Conservation (phyloP, 345 rosid genomes). For the Eucalyptus polyanthemos region DNA sequence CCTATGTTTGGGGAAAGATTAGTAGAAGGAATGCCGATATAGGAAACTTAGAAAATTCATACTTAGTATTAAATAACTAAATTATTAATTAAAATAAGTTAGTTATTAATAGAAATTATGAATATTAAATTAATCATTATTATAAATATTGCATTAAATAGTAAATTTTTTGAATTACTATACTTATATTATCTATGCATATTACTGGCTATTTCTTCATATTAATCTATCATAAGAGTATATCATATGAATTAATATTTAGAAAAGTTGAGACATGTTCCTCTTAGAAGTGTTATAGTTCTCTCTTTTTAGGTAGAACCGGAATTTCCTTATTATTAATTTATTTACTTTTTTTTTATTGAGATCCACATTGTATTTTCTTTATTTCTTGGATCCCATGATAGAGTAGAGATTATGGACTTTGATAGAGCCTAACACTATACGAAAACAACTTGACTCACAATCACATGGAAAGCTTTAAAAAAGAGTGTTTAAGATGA, state of each 20-base stretch:
- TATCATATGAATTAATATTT: background rate
- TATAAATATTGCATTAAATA: background rate
- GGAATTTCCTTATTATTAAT: background rate
- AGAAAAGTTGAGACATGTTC: background rate
- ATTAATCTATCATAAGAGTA: background rate
- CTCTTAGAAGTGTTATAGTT: background rate
- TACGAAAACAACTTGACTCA: accelerated
- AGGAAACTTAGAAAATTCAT: background rate
- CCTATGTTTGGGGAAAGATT: background rate
- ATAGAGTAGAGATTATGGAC: background rate
- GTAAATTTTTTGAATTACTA: too few relatives aligned
- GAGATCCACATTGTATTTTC: background rate
- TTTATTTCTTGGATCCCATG: too few relatives aligned
- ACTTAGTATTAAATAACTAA: background rate
- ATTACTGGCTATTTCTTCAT: too few relatives aligned
- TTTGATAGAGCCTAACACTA: background rate
- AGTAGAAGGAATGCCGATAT: background rate
- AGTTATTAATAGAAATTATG: background rate
- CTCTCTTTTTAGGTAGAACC: background rate
- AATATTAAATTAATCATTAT: too few relatives aligned
- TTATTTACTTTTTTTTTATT: background rate
- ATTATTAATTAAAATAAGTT: too few relatives aligned
- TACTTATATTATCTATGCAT: background rate
- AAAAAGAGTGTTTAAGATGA: background rate
- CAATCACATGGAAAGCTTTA: background rate